phyloP scores from a whole-genome alignment of 306 rosid genomes.

The Citrullus amarus region DNA sequence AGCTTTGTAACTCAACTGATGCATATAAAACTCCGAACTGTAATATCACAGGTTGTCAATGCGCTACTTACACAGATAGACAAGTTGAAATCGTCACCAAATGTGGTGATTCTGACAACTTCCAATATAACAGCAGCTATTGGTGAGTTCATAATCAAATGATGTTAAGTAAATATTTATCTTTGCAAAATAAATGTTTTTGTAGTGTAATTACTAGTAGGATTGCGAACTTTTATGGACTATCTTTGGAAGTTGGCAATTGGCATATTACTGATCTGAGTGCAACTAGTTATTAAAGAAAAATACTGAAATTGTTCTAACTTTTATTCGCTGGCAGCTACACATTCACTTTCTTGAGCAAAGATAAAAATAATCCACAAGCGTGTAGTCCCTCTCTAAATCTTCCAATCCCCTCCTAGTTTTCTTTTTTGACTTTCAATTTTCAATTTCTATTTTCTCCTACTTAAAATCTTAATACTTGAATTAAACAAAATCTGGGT shows the following conservation, averaged over 20 bases:
- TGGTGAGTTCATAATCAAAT: conserved; percentile 45
- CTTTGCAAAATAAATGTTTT: neutral
- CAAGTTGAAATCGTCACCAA: conserved; percentile 81
- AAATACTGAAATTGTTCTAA: neutral
- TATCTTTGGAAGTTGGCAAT: neutral
- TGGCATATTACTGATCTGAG: neutral
- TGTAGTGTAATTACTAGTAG: neutral
- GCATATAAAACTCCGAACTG: conserved; percentile 17
- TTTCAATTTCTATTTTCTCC: neutral
- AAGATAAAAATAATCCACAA: neutral
- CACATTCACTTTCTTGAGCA: neutral
- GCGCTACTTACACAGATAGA: conserved; percentile 94
- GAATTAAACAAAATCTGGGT: conserved; percentile 14
- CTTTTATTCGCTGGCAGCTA: neutral
- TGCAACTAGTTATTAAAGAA: neutral
- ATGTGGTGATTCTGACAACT: conserved; percentile 84
- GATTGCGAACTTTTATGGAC: neutral
- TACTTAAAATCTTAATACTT: neutral
- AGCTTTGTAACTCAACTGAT: neutral
- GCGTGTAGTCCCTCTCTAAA: neutral
- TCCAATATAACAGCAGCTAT: conserved; percentile 93
- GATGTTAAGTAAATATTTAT: conserved; percentile 6
- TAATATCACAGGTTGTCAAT: conserved; percentile 76
- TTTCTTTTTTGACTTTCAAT: neutral
- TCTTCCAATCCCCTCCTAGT: neutral